phyloP scores from a whole-genome alignment of 2,329 filamentous ascomycete species.

The Fusarium abutilonis region DNA sequence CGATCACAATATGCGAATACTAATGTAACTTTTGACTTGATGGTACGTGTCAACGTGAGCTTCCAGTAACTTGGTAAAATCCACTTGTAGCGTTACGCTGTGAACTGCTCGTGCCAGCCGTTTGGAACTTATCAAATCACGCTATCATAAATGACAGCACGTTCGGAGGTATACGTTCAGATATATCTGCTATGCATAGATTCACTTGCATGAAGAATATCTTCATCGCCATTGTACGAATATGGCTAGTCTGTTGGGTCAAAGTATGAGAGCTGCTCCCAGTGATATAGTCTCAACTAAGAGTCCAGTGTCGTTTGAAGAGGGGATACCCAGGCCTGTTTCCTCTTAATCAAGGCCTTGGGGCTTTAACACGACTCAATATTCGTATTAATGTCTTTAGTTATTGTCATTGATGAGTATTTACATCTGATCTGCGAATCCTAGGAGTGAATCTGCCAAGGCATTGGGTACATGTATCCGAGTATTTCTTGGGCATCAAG shows the following conservation, averaged over 20 bases:
- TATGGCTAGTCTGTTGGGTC: too few species aligned
- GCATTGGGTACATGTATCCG: background rate
- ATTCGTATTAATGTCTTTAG: too few species aligned
- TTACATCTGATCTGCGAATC: background rate
- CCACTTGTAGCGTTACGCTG: background rate
- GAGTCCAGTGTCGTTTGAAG: too few species aligned
- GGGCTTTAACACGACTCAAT: too few species aligned
- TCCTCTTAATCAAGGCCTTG: too few species aligned
- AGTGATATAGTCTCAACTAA: too few species aligned
- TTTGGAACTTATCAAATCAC: conserved; percentile 5
- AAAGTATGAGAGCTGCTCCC: too few species aligned
- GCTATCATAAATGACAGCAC: conserved; percentile 25
- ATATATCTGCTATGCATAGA: too few species aligned
- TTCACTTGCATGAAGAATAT: too few species aligned
- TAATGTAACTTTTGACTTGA: background rate
- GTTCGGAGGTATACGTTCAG: background rate
- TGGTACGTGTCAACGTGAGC: background rate
- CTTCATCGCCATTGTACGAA: too few species aligned
- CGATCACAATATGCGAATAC: background rate
- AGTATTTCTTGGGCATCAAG: background rate
- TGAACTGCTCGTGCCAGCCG: background rate
- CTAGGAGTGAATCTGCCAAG: background rate
- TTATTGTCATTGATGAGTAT: background rate
- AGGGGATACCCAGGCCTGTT: too few species aligned
- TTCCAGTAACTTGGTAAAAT: background rate